phyloP scores from a whole-genome alignment of 1,284 basidiomycete species.

The Amylostereum areolatum region DNA sequence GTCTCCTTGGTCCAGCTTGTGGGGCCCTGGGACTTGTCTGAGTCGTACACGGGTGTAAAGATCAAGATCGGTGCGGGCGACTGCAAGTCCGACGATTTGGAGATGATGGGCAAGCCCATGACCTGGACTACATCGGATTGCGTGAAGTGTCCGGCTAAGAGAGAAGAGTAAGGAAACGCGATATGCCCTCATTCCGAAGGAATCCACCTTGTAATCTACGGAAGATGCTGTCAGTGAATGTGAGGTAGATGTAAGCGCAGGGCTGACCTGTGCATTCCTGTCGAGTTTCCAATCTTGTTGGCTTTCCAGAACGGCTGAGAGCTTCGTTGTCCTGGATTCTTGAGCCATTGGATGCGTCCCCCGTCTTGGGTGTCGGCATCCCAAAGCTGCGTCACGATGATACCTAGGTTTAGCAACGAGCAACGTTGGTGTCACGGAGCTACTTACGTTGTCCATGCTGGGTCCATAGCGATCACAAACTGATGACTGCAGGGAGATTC shows the following conservation, averaged over 20 bases:
- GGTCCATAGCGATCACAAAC: constrained; percentile 24
- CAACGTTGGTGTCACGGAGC: too few relatives aligned
- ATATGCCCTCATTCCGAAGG: not conserved
- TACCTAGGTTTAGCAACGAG: too few relatives aligned
- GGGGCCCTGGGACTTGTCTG: constrained; percentile 2
- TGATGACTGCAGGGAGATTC: constrained; percentile 17
- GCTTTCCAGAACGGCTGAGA: not conserved
- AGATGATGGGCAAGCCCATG: constrained; percentile 20
- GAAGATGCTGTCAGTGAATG: not conserved
- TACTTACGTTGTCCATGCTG: constrained; percentile 18
- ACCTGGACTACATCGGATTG: constrained; percentile 18
- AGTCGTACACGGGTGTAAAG: constrained; percentile 18
- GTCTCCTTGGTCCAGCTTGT: constrained; percentile 10
- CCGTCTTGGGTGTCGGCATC: constrained; percentile 14
- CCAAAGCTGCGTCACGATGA: constrained; percentile 15
- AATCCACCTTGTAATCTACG: not conserved
- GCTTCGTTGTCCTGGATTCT: constrained; percentile 17
- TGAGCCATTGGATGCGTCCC: constrained; percentile 21
- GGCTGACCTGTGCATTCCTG: constrained; percentile 20
- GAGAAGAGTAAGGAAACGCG: not conserved
- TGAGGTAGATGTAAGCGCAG: not conserved
- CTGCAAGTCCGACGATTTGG: constrained; percentile 16
- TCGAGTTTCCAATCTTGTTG: constrained; percentile 17
- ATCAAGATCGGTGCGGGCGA: constrained; percentile 22
- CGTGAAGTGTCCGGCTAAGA: constrained; percentile 18